phyloP scores from a whole-genome alignment of 192 early-diverging fungal genomes.

The Linnemannia exigua region DNA sequence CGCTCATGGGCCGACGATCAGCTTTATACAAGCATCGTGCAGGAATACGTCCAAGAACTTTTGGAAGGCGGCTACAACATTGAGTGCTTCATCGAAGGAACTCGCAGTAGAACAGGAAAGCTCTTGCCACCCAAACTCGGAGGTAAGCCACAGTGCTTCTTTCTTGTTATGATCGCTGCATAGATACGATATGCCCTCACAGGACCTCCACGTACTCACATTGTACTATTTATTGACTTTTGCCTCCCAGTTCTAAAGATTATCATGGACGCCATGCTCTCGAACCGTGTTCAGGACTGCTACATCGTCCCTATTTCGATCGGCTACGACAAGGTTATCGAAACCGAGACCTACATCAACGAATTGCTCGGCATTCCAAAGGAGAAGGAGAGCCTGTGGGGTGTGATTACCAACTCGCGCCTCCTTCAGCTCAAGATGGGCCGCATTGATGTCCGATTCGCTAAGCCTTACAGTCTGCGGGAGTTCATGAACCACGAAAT shows the following conservation, averaged over 20 bases:
- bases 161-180: background rate
- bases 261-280: conserved; percentile 78
- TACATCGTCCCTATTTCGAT: conserved; percentile 86
- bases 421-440: conserved; percentile 82
- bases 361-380: conserved; percentile 87
- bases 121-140: conserved; percentile 85
- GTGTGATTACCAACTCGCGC: conserved; percentile 70
- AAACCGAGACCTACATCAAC: conserved; percentile 82
- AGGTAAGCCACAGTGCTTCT: conserved; percentile 8
- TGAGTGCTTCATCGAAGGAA: conserved; percentile 89
- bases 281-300: conserved; percentile 72
- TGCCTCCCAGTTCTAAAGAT: conserved; percentile 76
- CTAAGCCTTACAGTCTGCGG: conserved; percentile 79
- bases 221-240: background rate
- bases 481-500: conserved; percentile 76
- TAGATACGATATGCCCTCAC: background rate
- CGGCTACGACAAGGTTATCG: conserved; percentile 90
- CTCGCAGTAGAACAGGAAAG: conserved; percentile 85
- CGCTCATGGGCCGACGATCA: conserved; percentile 83
- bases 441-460: conserved; percentile 86
- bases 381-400: conserved; percentile 81
- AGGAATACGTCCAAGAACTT: conserved; percentile 82
- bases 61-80: conserved; percentile 83
- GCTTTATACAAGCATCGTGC: conserved; percentile 79
- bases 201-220: background rate